Conservation (phyloP, 31 red algal genomes). For the Odonthalia washingtoniensis region DNA sequence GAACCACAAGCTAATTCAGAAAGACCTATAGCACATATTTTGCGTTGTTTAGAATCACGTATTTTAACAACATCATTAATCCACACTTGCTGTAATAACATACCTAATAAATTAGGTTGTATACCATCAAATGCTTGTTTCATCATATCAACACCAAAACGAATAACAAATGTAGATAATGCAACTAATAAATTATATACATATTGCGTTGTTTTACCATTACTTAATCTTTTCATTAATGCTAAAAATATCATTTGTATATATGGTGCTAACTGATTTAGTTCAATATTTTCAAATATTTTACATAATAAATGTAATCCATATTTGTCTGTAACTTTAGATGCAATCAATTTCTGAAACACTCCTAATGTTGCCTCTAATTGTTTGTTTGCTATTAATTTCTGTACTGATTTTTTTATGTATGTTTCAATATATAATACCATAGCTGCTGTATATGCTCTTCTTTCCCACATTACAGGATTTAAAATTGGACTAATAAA, state of each 20-base stretch:
- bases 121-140: constrained; percentile 62
- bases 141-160: constrained; percentile 69
- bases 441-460: constrained; percentile 94
- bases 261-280: constrained; percentile 48
- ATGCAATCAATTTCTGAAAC: constrained; percentile 92
- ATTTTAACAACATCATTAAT: constrained; percentile 57
- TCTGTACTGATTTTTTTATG: constrained; percentile 45
- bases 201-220: constrained; percentile 78
- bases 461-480: constrained; percentile 92
- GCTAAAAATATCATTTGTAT: constrained; percentile 69
- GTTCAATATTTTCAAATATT: constrained; percentile 74
- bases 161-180: constrained; percentile 78
- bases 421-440: constrained; percentile 85
- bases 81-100: constrained; percentile 88
- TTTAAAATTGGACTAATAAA: constrained; percentile 77
- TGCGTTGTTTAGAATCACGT: constrained; percentile 54
- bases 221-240: constrained; percentile 80
- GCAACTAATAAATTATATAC: constrained; percentile 65
- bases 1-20: constrained; percentile 69
- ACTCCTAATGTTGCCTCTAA: constrained; percentile 85
- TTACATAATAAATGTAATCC: constrained; percentile 71
- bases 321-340: constrained; percentile 91
- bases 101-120: constrained; percentile 72
- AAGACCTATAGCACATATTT: constrained; percentile 64
- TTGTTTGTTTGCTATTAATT: constrained; percentile 70